Conservation (phyloP, 495 filamentous ascomycete species). For the Tuber magnatum region DNA sequence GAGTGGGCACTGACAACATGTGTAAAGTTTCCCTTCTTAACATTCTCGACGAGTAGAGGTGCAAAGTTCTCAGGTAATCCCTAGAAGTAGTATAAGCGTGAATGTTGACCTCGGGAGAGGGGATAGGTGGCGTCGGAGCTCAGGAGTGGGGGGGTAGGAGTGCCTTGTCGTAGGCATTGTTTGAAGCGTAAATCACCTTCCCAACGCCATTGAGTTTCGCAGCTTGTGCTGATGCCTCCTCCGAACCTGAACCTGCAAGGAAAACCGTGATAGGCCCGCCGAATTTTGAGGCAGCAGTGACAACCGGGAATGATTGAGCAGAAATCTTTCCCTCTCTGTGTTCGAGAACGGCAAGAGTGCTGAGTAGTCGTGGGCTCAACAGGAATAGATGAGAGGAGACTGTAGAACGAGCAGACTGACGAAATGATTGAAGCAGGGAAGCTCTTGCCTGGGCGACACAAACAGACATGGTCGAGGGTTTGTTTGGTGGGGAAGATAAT, state of each 20-base stretch:
- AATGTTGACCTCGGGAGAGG: background rate
- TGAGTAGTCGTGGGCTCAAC: constrained; percentile 51
- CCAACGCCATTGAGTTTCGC: constrained; percentile 83
- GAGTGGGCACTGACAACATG: constrained; percentile 87
- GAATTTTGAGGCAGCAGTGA: constrained; percentile 79
- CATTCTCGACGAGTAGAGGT: constrained; percentile 86
- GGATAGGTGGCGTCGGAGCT: background rate
- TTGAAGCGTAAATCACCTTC: constrained; percentile 84
- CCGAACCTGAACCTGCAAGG: constrained; percentile 73
- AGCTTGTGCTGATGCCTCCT: constrained; percentile 73
- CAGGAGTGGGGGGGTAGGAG: constrained; percentile 37
- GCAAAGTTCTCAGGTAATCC: constrained; percentile 91
- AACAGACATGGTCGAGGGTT: constrained; percentile 12
- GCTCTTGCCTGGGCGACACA: constrained; percentile 7
- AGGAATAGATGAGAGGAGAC: constrained; percentile 2
- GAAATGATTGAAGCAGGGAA: constrained; percentile 9
- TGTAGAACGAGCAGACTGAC: constrained; percentile 6
- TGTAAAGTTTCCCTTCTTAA: constrained; percentile 86
- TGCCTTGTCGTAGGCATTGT: constrained; percentile 86
- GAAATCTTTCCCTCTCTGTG: constrained; percentile 86
- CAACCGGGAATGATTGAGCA: constrained; percentile 69
- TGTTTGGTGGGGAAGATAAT: background rate
- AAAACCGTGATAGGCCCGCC: constrained; percentile 81
- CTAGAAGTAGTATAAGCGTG: constrained; percentile 44
- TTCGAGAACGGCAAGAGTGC: constrained; percentile 84